Evolutionary conservation across 768 basidiomycete species (phyloP), one percentile per base, ranked within the genome.

Genomic region (Amanita fuliginea): DNA sequence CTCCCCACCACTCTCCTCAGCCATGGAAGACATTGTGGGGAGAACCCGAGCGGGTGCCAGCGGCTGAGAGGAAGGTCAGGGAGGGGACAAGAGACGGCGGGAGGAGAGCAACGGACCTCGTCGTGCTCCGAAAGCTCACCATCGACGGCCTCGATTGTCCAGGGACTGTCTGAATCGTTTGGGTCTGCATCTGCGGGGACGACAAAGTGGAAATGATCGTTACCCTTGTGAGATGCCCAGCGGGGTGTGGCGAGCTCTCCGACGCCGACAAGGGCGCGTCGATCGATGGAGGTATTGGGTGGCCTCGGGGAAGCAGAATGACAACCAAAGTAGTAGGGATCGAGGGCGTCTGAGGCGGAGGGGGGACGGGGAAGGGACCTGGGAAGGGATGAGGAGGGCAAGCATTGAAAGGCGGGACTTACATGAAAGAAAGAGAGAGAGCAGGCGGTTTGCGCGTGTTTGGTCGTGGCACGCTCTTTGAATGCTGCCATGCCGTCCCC

Each of bases 201-300:
- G 24, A 71, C 63, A 4, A 74, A 66, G 34, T 74, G 73, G 51
- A 75, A 75, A 18, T 62, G 57, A 46, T 63, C 73, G 55, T 64
- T 63, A 32, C 68, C 64, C 42, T 75, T 73, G 24, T 67, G 62
- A 60, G 77, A 77, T 52, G 76, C 76, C 94, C 93, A 99, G 53
- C 93, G 78, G 42, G 96, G 96, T n/a, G 96, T 99, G 16, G 92
- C 72, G 28, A 98, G 78, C 66, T 99, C 96, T 33, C 96, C 96
- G 4, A 98, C 87, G 21, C 96, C 96, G 47, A 98, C 80, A 35
- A 98, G 79, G 33, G 81, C 86, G 14, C 80, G 76, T 51, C 96
- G 76, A 68, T 98, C 93, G 53, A 92, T 91, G 56, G 69, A 63
- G 18, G 86, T 79, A 18, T 82, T 78, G 43, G 63, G 58, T 8